Base-by-base conservation (phyloP, 148 eudicot species). In the Persicaria maculosa region DNA sequence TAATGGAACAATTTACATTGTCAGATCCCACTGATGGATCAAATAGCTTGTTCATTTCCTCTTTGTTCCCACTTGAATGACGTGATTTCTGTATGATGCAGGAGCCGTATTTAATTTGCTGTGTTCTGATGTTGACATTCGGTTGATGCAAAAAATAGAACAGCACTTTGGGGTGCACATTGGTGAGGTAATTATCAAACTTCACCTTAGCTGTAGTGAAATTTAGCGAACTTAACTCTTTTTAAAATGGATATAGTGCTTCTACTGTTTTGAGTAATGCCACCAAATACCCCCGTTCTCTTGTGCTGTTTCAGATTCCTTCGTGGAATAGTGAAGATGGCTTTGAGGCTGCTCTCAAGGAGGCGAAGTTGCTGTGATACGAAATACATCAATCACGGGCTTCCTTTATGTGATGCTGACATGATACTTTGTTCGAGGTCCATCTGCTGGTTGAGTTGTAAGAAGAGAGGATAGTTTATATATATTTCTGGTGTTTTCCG, bases 31-130 rank as follows among this genome's bases (percentile, higher is more conserved):
- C 20, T 46, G 14, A 44, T 16, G 6, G 0, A 70, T 45, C 20
- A 14, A 44, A 19, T 46, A 47, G 15, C 15, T 16, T 72, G 46
- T 10, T 44, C 9, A 44, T 44, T 1, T 7, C 44, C 12, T 22
- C n/a, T 6, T 11, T 44, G 40, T 1, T 12, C 22, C 25, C 16
- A 25, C 16, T 59, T 44, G 44, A 25, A 11, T 10, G 15, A 15
- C 44, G 6, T 7, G 16, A 11, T 58, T 44, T 15, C 14, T 58
- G 16, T 69, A 54, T 83, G 40, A 68, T 79, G 61, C 91, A 93
- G 98, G 98, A 15, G 98, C 97, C 71, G 94, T 85, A 15, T 93
- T 91, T 73, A 93, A 93, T 80, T 84, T 93, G 83, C 76, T 91
- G 40, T 82, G 84, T 76, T 64, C 36, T 77, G 87, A 88, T 52